Evolutionary conservation across 495 filamentous ascomycete species (phyloP), one percentile per base, ranked within the genome.

Genomic region (Cetradonia linearis): DNA sequence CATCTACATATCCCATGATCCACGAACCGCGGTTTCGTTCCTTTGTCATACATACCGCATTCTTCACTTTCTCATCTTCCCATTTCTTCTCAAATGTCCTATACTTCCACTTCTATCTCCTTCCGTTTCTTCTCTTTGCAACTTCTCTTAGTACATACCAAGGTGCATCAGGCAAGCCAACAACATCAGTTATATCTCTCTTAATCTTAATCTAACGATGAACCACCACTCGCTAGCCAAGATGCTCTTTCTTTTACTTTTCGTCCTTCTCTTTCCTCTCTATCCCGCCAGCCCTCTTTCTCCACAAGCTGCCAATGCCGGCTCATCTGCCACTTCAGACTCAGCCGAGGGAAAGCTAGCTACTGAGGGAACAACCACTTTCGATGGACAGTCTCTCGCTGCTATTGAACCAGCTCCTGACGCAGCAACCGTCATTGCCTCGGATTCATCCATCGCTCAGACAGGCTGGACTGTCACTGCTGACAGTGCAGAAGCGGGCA

Each of bases 401-500:
- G 31, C 4, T 7, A 61, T 61, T 23, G 20, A 25, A 3, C 37
- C 53, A 25, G 54, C 58, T 30, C 59, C 47, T 16, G 20, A 60
- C 10, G 31, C 55, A 23, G n/a, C 50, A 23, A 47, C 47, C 16
- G 52, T 53, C 44, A 46, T 57, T 16, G 48, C 63, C 13, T 18
- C 28, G 9, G 34, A 16, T 23, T 16, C 31, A 34, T 20, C 36
- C 33, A 58, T 65, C 44, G 49, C 52, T 25, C 42, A 57, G 27
- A 33, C 61, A n/a, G 65, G 65, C 44, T 66, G 65, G 65, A 66
- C 65, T 11, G 62, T 56, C 20, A 49, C 37, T 6, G 65, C 55
- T 23, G 62, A 66, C 50, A 66, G 65, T 42, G 46, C 42, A 37
- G 31, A 66, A 37, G 11, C 55, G 30, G 62, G 58, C 14, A 50